Evolutionary conservation across 345 rosid genomes (phyloP).

Genomic region (Ailanthus altissimus): DNA sequence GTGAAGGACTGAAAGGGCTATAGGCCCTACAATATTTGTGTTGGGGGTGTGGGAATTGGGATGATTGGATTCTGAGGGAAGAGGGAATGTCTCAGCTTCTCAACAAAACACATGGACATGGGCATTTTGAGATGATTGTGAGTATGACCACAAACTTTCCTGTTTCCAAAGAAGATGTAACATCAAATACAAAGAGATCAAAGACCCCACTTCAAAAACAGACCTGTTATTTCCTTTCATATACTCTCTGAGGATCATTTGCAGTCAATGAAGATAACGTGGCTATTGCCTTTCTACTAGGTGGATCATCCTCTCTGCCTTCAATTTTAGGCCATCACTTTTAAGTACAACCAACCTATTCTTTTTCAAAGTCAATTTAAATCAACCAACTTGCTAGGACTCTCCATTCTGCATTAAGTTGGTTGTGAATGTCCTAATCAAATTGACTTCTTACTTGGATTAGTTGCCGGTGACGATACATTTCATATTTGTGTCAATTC

Average conservation of each 20-base stretch:
- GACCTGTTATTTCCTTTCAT: not conserved
- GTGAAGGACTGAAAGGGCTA: not conserved
- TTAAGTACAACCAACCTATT: not conserved
- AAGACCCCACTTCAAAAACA: not conserved
- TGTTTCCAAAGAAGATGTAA: not conserved
- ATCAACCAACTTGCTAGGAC: not conserved
- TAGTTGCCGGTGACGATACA: no score
- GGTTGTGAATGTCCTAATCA: not conserved
- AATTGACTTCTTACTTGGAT: no score
- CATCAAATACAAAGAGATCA: not conserved
- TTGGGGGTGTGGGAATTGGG: not conserved
- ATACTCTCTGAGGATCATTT: no score
- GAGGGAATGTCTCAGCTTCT: not conserved
- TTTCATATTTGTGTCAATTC: no score
- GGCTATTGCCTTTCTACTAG: not conserved
- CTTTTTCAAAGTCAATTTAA: not conserved
- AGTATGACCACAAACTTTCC: slow-evolving; percentile 4
- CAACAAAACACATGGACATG: not conserved
- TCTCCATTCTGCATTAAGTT: not conserved
- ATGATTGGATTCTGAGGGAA: not conserved
- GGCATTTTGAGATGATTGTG: not conserved
- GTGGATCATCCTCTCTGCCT: not conserved
- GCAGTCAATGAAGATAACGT: not conserved
- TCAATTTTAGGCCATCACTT: not conserved
- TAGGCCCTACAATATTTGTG: not conserved